A percentile compares a stretch with the other conserved stretches of the same genome.
Conservation (phyloP, 306 rosid species). For the Glycine soja region DNA sequence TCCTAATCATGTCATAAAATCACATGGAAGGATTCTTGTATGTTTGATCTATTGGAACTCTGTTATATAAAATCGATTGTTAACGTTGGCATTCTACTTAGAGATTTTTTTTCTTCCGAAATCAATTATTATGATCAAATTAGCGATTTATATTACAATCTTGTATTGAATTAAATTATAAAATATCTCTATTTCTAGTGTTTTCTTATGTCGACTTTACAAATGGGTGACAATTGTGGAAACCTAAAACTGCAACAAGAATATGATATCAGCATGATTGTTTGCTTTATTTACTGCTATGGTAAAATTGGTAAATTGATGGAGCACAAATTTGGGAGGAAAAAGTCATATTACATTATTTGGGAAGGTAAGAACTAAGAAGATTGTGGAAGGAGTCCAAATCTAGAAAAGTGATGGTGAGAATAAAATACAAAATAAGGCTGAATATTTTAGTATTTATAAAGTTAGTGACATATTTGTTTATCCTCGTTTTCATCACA, state of each 20-base stretch:
- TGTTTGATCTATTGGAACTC: slow-evolving; percentile 12
- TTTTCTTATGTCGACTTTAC: slow-evolving; percentile 10
- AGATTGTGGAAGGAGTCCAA: neutral
- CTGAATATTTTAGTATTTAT: neutral
- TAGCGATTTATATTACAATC: neutral
- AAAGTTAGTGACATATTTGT: neutral
- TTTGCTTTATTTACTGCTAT: neutral
- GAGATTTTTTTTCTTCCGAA: neutral
- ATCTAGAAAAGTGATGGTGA: neutral
- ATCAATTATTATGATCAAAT: neutral
- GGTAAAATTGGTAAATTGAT: neutral
- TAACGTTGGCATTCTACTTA: neutral
- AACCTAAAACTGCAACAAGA: neutral
- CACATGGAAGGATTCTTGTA: neutral
- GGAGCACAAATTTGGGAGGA: neutral
- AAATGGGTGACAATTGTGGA: neutral
- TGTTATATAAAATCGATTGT: neutral
- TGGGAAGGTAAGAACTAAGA: neutral
- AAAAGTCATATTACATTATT: neutral
- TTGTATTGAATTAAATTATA: neutral
- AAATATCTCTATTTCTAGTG: neutral
- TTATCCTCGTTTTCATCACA: neutral
- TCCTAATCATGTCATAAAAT: slow-evolving; percentile 1
- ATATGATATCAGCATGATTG: neutral
- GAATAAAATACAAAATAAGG: neutral